Conservation (phyloP, 176 grass and related monocot species). For the Eleusine coracana region DNA sequence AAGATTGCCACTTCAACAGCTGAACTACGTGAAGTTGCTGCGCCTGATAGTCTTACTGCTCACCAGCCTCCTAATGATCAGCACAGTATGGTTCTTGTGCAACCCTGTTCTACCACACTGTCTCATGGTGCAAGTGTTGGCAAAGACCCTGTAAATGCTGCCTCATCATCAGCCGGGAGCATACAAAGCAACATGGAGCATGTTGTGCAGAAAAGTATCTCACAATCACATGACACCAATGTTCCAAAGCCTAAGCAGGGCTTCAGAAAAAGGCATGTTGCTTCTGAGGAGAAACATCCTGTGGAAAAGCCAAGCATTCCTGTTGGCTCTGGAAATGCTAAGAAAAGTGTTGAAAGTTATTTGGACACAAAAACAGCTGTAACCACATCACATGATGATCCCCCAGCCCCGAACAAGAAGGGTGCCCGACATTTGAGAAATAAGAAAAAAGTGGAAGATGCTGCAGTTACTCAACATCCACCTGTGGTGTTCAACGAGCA, state of each 20-base stretch:
- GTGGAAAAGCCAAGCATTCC: slow-evolving; percentile 51
- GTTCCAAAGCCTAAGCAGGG: slow-evolving; percentile 61
- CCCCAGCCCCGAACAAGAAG: slow-evolving; percentile 75
- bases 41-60: slow-evolving; percentile 24
- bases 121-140: slow-evolving; percentile 25
- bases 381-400: slow-evolving; percentile 48
- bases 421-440: slow-evolving; percentile 58
- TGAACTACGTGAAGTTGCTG: slow-evolving; percentile 29
- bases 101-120: slow-evolving; percentile 18
- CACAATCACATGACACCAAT: slow-evolving; percentile 48
- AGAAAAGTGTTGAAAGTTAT: slow-evolving; percentile 43
- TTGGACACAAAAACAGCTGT: slow-evolving; percentile 25
- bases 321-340: slow-evolving; percentile 42
- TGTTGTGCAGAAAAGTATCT: slow-evolving; percentile 36
- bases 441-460: slow-evolving; percentile 81
- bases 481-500: slow-evolving; percentile 40
- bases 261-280: slow-evolving; percentile 70
- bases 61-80: slow-evolving; percentile 30
- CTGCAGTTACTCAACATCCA: slow-evolving; percentile 37
- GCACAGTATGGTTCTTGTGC: slow-evolving; percentile 26
- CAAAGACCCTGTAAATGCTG: slow-evolving; percentile 30
- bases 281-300: slow-evolving; percentile 42
- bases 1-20: slow-evolving; percentile 19
- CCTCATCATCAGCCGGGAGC: slow-evolving; percentile 16
- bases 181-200: slow-evolving; percentile 37